Evolutionary conservation across 2,329 filamentous ascomycete species (phyloP), one percentile per base, ranked within the genome.

Genomic region (Aspergillus pseudotamarii): DNA sequence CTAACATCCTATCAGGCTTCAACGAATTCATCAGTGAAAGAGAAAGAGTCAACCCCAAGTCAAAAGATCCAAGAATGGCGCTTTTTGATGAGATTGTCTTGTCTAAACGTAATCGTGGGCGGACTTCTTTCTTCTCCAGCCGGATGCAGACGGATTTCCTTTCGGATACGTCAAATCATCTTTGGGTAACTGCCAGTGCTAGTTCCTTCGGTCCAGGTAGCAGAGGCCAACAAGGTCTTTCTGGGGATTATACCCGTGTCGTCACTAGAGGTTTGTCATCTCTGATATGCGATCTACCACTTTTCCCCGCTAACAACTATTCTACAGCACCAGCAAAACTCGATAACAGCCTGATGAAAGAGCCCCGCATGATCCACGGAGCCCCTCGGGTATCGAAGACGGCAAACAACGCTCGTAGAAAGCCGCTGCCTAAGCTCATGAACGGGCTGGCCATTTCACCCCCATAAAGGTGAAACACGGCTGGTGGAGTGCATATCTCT

Each of bases 281-380:
- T 38, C 12, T 55, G 56, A 28, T 58, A 57, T 6, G 30, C 12
- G 3, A 19, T 50, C 6, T 30, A 14, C 19, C 61, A 26, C 26
- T 9, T 38, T 43, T 30, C 9, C 38, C 36, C 16, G 45, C 84
- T 63, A 78, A 83, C 36, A 88, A 16, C 11, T 56, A 50, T 46
- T 38, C 82, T 88, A 59, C 88, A 68, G 88, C 92, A 43, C 95
- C 95, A 6, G 88, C 92, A 9, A 94, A 92, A 73, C 85, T 99
- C 11, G 95, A 99, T 72, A 86, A 90, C 4, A 86, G 88, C 16
- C 82, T 97, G 54, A 97, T 98, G 93, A 92, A 93, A 76, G 94
- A 97, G 78, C 94, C 94, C 34, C 87, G 94, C 62, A 89, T 92
- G 66, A 94, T 97, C 45, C 93, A 96, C 76, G 94, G 94, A 41